These are phyloP conservation scores for Cyberlindnera bimundalis DNA, from an alignment of 805 yeast species.

Conservation along the genomic window DNA sequence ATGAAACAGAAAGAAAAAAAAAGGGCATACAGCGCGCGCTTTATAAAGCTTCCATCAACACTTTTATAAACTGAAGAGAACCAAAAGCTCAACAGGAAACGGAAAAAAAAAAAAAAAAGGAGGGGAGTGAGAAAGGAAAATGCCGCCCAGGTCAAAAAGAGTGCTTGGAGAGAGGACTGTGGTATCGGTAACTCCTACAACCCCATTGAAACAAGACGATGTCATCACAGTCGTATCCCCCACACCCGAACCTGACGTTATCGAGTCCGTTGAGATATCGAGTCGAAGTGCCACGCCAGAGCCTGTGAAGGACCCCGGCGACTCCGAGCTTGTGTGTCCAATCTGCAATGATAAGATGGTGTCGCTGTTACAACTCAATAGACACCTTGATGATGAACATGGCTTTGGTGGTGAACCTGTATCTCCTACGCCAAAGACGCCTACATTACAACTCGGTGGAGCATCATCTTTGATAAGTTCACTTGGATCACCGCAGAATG, in stretches of 20 bases:
- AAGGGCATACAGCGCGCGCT: not conserved
- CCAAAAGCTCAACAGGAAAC: not conserved
- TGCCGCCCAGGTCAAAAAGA: conserved; percentile 8
- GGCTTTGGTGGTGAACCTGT: conserved; percentile 26
- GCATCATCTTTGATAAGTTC: conserved; percentile 5
- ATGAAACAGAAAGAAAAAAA: too few relatives aligned
- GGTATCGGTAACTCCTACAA: not conserved
- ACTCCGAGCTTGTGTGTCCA: conserved; percentile 47
- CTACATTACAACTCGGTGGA: not conserved
- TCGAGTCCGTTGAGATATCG: conserved; percentile 12
- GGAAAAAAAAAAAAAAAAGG: not conserved
- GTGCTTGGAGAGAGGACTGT: conserved; percentile 3
- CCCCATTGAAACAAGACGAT: not conserved
- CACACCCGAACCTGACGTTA: conserved; percentile 12
- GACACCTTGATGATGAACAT: conserved; percentile 72
- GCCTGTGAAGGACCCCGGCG: not conserved
- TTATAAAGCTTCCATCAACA: not conserved
- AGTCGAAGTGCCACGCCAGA: conserved; percentile 3
- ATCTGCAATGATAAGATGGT: conserved; percentile 63
- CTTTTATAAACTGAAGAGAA: not conserved
- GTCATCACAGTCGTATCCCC: not conserved
- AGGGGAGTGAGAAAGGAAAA: too few relatives aligned
- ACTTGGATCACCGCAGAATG: conserved; percentile 23
- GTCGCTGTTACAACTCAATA: conserved; percentile 51
- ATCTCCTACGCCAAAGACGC: conserved; percentile 1